Conservation (phyloP, 768 basidiomycete species). For the Mycena epipterygia region DNA sequence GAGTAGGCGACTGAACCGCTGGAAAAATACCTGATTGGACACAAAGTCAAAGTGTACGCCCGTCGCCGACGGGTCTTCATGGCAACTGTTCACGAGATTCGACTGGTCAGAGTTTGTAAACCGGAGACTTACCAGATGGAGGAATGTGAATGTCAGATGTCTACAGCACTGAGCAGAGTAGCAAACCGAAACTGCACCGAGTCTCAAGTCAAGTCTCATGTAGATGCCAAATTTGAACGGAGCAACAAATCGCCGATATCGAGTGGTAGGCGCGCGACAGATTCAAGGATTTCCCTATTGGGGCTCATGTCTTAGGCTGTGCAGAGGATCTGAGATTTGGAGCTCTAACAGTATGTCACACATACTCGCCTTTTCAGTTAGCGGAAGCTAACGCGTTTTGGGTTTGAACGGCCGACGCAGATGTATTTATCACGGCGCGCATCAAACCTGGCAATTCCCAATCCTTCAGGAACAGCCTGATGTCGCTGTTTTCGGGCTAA, state of each 20-base stretch:
- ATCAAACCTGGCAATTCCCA: conserved; percentile 28
- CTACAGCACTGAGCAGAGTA: background rate
- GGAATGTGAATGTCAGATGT: conserved; percentile 20
- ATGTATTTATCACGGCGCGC: conserved; percentile 29
- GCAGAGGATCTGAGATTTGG: conserved; percentile 23
- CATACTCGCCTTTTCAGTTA: background rate
- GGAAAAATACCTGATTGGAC: no score
- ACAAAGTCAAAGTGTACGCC: no score
- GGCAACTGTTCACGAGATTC: conserved; percentile 1
- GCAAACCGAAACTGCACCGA: background rate
- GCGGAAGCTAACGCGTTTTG: conserved; percentile 25
- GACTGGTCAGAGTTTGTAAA: background rate
- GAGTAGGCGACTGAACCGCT: no score
- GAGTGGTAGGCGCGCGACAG: no score
- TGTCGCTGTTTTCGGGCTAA: conserved; percentile 22
- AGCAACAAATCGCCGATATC: background rate
- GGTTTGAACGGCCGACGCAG: conserved; percentile 24
- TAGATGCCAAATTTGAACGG: background rate
- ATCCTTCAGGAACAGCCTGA: conserved; percentile 30
- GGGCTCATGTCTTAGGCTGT: background rate
- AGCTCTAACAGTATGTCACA: background rate
- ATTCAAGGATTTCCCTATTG: conserved; percentile 21
- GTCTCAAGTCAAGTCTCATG: background rate
- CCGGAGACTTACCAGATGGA: conserved; percentile 26
- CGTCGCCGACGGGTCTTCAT: conserved; percentile 12